Evolutionary conservation across 176 grass and related monocot genomes (phyloP).

Genomic region (Chrysopogon serrulatus): DNA sequence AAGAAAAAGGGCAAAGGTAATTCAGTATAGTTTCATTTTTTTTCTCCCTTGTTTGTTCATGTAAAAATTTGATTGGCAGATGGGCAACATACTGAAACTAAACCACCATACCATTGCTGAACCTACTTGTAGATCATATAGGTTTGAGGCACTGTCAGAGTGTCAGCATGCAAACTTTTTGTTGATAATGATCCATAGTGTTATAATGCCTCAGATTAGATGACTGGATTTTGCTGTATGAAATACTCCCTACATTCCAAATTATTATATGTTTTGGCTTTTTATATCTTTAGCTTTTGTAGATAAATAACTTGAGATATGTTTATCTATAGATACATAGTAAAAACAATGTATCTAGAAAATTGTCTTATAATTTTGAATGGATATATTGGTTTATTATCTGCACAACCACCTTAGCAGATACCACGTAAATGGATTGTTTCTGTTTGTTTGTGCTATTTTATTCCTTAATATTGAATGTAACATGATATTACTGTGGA

Average conservation of each 20-base stretch:
- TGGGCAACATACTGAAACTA: background rate
- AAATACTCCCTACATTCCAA: background rate
- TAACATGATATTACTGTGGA: background rate
- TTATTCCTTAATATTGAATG: background rate
- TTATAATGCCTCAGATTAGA: background rate
- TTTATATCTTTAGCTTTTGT: background rate
- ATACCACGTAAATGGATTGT: background rate
- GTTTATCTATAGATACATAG: background rate
- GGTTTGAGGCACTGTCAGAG: background rate
- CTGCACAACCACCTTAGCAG: background rate
- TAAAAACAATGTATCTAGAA: background rate
- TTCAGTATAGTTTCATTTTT: background rate
- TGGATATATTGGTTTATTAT: background rate
- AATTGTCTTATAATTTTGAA: background rate
- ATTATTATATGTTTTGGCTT: no score
- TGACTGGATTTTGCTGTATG: background rate
- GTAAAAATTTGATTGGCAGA: background rate
- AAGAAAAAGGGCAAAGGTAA: conserved; percentile 56
- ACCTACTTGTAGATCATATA: background rate
- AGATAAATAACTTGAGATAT: no score
- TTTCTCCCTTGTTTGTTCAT: background rate
- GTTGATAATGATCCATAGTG: background rate
- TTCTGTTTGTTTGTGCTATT: background rate
- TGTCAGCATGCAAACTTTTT: background rate
- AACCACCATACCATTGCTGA: background rate